phyloP scores from a whole-genome alignment of 805 yeast genomes.

The Zygosaccharomyces rouxii region DNA sequence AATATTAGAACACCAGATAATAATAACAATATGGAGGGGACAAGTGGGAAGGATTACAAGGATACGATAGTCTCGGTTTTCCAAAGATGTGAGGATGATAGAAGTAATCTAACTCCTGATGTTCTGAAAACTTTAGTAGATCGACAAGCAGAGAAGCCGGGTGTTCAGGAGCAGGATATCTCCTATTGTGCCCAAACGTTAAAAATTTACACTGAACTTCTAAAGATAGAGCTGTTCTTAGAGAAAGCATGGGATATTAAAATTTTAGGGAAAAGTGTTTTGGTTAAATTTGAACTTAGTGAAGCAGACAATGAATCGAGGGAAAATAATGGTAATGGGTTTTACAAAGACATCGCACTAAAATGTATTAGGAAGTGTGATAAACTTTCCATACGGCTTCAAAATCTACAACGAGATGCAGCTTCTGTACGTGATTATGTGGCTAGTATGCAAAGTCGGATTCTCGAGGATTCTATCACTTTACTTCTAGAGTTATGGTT shows the following conservation, averaged over 20 bases:
- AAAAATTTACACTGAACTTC: constrained; percentile 26
- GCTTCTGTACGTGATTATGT: constrained; percentile 17
- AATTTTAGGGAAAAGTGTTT: constrained; percentile 27
- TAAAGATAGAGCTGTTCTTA: constrained; percentile 26
- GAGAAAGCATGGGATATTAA: constrained; percentile 35
- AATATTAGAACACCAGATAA: background rate
- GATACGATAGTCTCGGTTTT: constrained; percentile 15
- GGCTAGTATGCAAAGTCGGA: constrained; percentile 36
- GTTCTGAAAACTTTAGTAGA: constrained; percentile 9
- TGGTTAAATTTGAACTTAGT: constrained; percentile 25
- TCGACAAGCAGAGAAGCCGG: constrained; percentile 5
- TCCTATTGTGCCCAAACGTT: constrained; percentile 27
- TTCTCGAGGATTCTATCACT: constrained; percentile 46
- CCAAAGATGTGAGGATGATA: constrained; percentile 1
- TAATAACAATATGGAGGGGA: background rate
- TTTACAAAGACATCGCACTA: constrained; percentile 51
- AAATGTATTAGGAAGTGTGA: constrained; percentile 52
- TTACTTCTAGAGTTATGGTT: constrained; percentile 28
- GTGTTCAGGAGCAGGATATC: constrained; percentile 12
- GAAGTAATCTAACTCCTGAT: constrained; percentile 6
- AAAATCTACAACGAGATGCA: constrained; percentile 15
- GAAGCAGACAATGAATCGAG: constrained; percentile 8
- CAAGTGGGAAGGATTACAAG: constrained; percentile 4
- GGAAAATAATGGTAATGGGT: constrained; percentile 26
- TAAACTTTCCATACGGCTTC: constrained; percentile 22